These are phyloP conservation scores for Tetrapyrgos nigripes DNA, from an alignment of 1,284 basidiomycete genomes.

Conservation along the genomic window DNA sequence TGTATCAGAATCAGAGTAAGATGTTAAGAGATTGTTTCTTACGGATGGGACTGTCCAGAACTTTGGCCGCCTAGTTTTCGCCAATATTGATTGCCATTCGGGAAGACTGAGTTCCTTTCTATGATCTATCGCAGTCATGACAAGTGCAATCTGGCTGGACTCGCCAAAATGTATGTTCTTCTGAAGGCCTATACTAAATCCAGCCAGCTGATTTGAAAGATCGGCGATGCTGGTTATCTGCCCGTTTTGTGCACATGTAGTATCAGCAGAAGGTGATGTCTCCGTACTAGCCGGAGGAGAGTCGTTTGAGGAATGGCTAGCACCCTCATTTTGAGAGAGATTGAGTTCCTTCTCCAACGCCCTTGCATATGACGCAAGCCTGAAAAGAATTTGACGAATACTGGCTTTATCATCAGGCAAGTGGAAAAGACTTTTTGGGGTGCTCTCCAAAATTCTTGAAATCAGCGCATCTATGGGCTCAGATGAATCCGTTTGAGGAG, in stretches of 20 bases:
- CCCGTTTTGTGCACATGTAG: not conserved
- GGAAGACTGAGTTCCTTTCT: not conserved
- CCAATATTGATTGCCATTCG: not conserved
- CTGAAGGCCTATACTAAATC: not conserved
- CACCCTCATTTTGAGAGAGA: not conserved
- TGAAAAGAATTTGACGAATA: conserved; percentile 14
- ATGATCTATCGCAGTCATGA: not conserved
- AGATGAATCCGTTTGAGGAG: not conserved
- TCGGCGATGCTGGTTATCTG: not conserved
- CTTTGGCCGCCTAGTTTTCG: not conserved
- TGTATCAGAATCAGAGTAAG: not conserved
- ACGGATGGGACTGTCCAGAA: conserved; percentile 3
- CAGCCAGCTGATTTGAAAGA: not conserved
- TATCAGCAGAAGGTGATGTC: not conserved
- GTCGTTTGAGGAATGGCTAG: too few species aligned
- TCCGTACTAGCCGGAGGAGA: not conserved
- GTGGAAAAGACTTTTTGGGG: too few species aligned
- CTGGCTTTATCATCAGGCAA: conserved; percentile 16
- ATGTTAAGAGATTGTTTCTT: not conserved
- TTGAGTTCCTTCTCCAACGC: conserved; percentile 20
- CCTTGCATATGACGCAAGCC: conserved; percentile 19
- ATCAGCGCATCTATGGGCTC: not conserved
- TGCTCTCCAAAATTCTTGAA: too few species aligned
- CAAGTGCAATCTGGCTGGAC: not conserved
- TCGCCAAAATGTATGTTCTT: not conserved